Conservation (phyloP, 371 early-diverging fungal species). For the Mucor irregularis region DNA sequence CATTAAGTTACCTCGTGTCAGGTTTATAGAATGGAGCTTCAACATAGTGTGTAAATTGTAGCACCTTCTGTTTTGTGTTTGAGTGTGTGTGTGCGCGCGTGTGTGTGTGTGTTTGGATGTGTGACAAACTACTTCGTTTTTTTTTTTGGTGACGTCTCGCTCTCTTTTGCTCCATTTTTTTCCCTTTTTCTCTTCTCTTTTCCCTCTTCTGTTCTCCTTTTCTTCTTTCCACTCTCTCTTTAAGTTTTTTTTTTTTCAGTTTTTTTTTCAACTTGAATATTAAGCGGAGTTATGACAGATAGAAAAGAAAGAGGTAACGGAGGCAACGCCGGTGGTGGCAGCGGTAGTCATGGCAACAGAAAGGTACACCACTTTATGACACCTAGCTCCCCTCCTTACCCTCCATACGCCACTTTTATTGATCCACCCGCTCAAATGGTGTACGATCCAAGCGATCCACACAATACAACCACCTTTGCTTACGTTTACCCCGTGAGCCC, state of each 20-base stretch:
- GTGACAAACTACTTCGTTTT: no score
- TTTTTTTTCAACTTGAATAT: background rate
- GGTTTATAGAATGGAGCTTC: no score
- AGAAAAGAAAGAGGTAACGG: slow-evolving; percentile 9
- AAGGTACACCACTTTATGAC: slow-evolving; percentile 1
- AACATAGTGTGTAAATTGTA: no score
- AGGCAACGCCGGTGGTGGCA: background rate
- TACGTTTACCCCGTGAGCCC: slow-evolving; percentile 42
- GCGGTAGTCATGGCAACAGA: background rate
- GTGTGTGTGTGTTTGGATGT: no score
- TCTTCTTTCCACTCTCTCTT: background rate
- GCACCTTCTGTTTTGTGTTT: no score
- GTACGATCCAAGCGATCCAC: slow-evolving; percentile 19
- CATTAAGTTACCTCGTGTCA: no score
- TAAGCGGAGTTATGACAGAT: slow-evolving; percentile 9
- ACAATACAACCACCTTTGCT: slow-evolving; percentile 19
- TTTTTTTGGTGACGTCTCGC: background rate
- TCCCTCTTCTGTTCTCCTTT: background rate
- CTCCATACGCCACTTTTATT: slow-evolving; percentile 14
- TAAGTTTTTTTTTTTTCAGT: background rate
- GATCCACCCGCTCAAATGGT: slow-evolving; percentile 5
- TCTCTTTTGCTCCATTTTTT: background rate
- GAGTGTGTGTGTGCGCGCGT: no score
- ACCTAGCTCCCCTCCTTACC: slow-evolving; percentile 13
- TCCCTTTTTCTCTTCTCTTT: background rate